Conservation (phyloP, 345 rosid species). For the Arabis alpina region DNA sequence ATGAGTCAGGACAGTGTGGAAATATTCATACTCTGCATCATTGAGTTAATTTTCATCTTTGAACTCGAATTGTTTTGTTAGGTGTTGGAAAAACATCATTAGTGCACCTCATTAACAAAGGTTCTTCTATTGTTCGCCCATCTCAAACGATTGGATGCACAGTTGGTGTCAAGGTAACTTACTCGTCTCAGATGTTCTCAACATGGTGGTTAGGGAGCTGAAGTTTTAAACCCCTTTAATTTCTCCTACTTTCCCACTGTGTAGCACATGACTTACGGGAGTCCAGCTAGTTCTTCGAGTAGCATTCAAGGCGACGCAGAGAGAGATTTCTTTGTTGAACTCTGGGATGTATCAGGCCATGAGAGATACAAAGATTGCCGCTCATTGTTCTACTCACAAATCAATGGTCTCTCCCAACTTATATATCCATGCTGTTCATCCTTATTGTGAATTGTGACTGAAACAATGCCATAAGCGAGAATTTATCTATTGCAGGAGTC, state of each 20-base stretch:
- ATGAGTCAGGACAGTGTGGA: neutral
- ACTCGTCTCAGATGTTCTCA: constrained; percentile 16
- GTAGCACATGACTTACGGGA: constrained; percentile 81
- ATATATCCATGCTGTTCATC: constrained; percentile 6
- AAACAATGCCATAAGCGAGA: constrained; percentile 8
- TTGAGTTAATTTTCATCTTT: constrained; percentile 26
- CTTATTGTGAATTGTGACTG: constrained; percentile 11
- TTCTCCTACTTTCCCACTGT: constrained; percentile 6
- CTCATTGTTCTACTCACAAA: constrained; percentile 89
- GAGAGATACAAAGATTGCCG: constrained; percentile 98
- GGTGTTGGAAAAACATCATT: constrained; percentile 98
- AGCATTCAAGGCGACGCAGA: constrained; percentile 88
- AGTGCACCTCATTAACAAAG: constrained; percentile 83
- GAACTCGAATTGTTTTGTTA: constrained; percentile 35
- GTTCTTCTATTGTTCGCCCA: constrained; percentile 69
- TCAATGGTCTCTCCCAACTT: constrained; percentile 61
- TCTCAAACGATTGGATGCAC: constrained; percentile 96
- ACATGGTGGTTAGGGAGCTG: constrained; percentile 1
- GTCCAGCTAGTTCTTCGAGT: constrained; percentile 86
- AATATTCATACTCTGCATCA: constrained; percentile 4
- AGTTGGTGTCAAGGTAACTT: constrained; percentile 88
- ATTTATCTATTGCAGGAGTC: constrained; percentile 59
- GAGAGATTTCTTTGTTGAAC: constrained; percentile 97
- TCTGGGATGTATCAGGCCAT: constrained; percentile 99
- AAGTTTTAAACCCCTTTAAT: constrained; percentile 22